Conservation (phyloP, 768 basidiomycete genomes). For the Sistotremastrum niveocremeum region DNA sequence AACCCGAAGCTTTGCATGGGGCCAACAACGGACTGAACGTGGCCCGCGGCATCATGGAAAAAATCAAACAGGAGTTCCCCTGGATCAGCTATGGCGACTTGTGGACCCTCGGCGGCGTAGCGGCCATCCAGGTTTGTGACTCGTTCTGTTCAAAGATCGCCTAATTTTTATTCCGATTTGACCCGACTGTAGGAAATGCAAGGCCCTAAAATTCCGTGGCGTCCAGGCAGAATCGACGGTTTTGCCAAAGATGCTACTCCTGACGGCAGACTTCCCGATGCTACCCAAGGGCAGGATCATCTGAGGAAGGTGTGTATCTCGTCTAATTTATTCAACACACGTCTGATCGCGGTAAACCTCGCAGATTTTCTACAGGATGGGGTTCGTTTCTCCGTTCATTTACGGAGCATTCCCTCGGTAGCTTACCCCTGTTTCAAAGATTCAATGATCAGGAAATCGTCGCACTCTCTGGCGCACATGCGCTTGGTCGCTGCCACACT, state of each 20-base stretch:
- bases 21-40: constrained; percentile 76
- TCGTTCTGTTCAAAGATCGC: background rate
- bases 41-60: constrained; percentile 74
- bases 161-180: background rate
- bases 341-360: background rate
- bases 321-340: background rate
- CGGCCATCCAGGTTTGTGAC: constrained; percentile 52
- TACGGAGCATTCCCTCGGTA: background rate
- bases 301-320: constrained; percentile 48
- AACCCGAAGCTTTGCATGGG: constrained; percentile 70
- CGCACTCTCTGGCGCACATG: constrained; percentile 87
- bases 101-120: constrained; percentile 93
- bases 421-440: constrained; percentile 15
- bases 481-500: constrained; percentile 87
- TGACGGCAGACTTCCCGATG: constrained; percentile 86
- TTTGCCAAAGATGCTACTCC: constrained; percentile 60
- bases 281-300: constrained; percentile 69
- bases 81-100: constrained; percentile 96
- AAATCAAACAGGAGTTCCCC: constrained; percentile 73
- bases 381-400: constrained; percentile 19
- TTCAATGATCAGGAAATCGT: constrained; percentile 98
- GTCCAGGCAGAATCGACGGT: constrained; percentile 87
- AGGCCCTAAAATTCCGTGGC: constrained; percentile 89
- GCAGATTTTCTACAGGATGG: constrained; percentile 86
- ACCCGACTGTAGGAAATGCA: constrained; percentile 56